A percentile compares a stretch with the other conserved stretches of the same genome.
Conservation (phyloP, 2,329 filamentous ascomycete species). For the Lecanoromycetidae sp. region DNA sequence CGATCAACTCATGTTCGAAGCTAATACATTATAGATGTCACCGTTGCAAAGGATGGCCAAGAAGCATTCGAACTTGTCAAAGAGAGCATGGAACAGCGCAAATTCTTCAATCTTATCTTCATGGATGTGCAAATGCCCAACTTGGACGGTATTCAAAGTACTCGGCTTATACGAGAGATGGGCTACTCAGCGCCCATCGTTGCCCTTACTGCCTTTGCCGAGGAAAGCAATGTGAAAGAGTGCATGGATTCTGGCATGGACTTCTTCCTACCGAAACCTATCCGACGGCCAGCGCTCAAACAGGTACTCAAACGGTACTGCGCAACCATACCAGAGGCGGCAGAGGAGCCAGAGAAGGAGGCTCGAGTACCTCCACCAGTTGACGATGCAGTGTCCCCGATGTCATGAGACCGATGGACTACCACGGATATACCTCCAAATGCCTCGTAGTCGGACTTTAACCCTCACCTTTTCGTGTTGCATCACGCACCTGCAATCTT, state of each 20-base stretch:
- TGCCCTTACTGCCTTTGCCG: conserved; percentile 77
- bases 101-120: conserved; percentile 75
- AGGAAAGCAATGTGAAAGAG: conserved; percentile 78
- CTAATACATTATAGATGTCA: conserved; percentile 61
- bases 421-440: background rate
- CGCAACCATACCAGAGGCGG: conserved; percentile 58
- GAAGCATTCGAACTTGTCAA: conserved; percentile 82
- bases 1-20: conserved; percentile 35
- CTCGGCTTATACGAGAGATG: conserved; percentile 69
- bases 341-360: conserved; percentile 16
- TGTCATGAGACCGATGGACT: conserved; percentile 1
- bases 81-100: conserved; percentile 60
- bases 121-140: conserved; percentile 97
- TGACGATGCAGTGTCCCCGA: conserved; percentile 9
- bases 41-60: conserved; percentile 73
- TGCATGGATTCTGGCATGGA: conserved; percentile 87
- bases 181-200: conserved; percentile 84
- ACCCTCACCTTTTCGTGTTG: too few relatives aligned
- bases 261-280: conserved; percentile 67
- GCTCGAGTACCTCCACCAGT: background rate
- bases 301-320: conserved; percentile 73
- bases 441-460: too few relatives aligned
- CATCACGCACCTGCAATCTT: too few relatives aligned
- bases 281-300: conserved; percentile 72
- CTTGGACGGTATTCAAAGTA: conserved; percentile 77